A percentile compares a stretch with the other conserved stretches of the same genome.
Conservation (phyloP, 1,139 yeast genomes). For the Schizosaccharomyces versatilis region DNA sequence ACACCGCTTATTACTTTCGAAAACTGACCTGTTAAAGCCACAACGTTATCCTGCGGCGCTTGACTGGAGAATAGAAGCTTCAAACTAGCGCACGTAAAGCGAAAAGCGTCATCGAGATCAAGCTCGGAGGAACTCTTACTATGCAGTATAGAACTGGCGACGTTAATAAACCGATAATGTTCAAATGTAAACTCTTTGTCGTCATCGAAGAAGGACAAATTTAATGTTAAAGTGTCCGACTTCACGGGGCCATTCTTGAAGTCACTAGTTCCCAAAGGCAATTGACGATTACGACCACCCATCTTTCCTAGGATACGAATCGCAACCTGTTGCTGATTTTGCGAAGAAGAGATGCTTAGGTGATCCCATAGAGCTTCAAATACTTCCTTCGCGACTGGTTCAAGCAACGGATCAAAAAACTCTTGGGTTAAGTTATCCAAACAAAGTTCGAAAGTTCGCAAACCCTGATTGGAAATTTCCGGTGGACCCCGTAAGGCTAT, state of each 20-base stretch:
- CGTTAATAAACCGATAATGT: constrained; percentile 5
- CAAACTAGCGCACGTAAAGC: constrained; percentile 12
- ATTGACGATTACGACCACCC: constrained; percentile 80
- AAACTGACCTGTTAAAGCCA: no score
- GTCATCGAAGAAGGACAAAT: constrained; percentile 23
- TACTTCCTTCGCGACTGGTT: constrained; percentile 82
- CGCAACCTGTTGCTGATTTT: constrained; percentile 83
- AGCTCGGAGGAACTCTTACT: constrained; percentile 44
- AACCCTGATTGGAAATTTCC: constrained; percentile 80
- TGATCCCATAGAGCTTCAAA: constrained; percentile 87
- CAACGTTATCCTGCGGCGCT: no score
- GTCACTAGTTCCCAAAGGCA: constrained; percentile 56
- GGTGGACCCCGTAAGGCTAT: constrained; percentile 76
- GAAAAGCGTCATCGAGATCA: constrained; percentile 57
- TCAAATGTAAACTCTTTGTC: constrained; percentile 5
- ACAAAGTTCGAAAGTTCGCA: constrained; percentile 79
- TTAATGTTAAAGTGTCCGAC: constrained; percentile 29
- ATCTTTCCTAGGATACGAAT: constrained; percentile 79
- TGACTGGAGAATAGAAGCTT: no score
- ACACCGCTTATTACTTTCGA: no score
- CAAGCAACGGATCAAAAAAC: constrained; percentile 88
- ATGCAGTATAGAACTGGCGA: constrained; percentile 24
- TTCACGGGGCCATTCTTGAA: constrained; percentile 43
- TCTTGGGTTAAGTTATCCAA: constrained; percentile 92
- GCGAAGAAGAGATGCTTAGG: constrained; percentile 74